A percentile compares a stretch with the other conserved stretches of the same genome.
These are phyloP conservation scores for Calonectria naviculata DNA, from an alignment of 2,329 filamentous ascomycete genomes.

Conservation along the genomic window DNA sequence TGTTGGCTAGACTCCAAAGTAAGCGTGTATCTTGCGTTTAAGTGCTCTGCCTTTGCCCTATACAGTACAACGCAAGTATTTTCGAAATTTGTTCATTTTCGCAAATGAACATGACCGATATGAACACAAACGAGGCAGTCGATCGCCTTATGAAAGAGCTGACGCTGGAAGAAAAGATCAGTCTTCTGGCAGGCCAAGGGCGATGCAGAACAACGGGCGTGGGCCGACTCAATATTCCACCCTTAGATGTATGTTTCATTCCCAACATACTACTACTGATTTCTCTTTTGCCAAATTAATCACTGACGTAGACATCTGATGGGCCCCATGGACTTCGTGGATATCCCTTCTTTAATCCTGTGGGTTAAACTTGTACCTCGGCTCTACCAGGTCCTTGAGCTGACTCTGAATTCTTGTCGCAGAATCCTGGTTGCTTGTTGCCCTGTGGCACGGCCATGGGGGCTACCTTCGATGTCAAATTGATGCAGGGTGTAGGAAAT, in stretches of 20 bases:
- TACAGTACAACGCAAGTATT: too few relatives aligned
- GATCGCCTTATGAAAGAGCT: neutral
- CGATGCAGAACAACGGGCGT: neutral
- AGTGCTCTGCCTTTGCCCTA: too few relatives aligned
- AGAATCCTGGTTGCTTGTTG: conserved; percentile 3
- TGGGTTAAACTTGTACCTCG: neutral
- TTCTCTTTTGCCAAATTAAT: neutral
- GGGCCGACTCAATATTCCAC: neutral
- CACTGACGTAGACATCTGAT: neutral
- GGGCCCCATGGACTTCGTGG: neutral
- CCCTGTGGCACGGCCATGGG: conserved; percentile 53
- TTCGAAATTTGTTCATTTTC: too few relatives aligned
- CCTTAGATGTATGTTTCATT: neutral
- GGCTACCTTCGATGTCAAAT: conserved; percentile 69
- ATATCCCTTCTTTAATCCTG: neutral
- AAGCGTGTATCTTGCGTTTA: too few relatives aligned
- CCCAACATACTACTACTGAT: neutral
- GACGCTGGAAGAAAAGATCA: neutral
- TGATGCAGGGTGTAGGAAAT: conserved; percentile 66
- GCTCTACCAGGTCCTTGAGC: neutral
- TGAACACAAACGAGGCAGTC: neutral
- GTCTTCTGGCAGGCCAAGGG: neutral
- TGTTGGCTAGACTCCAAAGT: too few relatives aligned
- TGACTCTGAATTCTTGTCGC: too few relatives aligned
- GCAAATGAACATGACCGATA: neutral